A percentile compares a stretch with the other conserved stretches of the same genome.
Conservation (phyloP, 495 filamentous ascomycete genomes). For the Talaromyces ruber region DNA sequence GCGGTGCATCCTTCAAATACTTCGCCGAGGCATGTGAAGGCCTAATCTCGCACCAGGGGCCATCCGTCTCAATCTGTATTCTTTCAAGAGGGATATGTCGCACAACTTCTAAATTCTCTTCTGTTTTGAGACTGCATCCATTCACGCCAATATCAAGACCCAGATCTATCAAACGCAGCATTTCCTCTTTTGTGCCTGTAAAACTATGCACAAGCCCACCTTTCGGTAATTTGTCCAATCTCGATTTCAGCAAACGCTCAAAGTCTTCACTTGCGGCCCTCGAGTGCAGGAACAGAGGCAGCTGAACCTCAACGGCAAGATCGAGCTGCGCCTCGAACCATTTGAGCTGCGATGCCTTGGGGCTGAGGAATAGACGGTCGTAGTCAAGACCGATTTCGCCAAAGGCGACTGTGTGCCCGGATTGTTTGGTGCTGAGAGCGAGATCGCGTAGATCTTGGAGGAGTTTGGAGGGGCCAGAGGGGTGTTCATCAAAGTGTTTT, state of each 20-base stretch:
- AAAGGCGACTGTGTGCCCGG: slow-evolving; percentile 64
- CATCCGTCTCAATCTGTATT: slow-evolving; percentile 89
- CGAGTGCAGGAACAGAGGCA: slow-evolving; percentile 87
- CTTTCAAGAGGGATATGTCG: slow-evolving; percentile 61
- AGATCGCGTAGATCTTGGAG: slow-evolving; percentile 54
- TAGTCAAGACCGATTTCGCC: slow-evolving; percentile 97
- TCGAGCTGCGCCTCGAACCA: slow-evolving; percentile 77
- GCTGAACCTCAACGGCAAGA: slow-evolving; percentile 65
- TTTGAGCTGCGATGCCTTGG: slow-evolving; percentile 67
- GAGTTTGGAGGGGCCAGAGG: slow-evolving; percentile 44
- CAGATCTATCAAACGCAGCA: slow-evolving; percentile 62
- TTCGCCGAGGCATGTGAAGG: slow-evolving; percentile 45
- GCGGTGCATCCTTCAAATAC: slow-evolving; percentile 33
- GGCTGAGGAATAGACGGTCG: slow-evolving; percentile 73
- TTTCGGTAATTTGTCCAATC: slow-evolving; percentile 50
- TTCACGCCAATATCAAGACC: slow-evolving; percentile 84
- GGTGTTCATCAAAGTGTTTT: slow-evolving; percentile 57
- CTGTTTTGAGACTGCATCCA: slow-evolving; percentile 87
- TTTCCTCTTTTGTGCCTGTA: slow-evolving; percentile 76
- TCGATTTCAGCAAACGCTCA: slow-evolving; percentile 48
- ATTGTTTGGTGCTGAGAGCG: slow-evolving; percentile 32
- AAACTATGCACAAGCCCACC: slow-evolving; percentile 85
- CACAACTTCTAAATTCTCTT: slow-evolving; percentile 77
- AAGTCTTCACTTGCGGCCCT: slow-evolving; percentile 79
- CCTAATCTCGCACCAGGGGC: slow-evolving; percentile 68